Evolutionary conservation across 805 yeast species (phyloP), one percentile per base, ranked within the genome.

Genomic region (Lipomyces orientalis): DNA sequence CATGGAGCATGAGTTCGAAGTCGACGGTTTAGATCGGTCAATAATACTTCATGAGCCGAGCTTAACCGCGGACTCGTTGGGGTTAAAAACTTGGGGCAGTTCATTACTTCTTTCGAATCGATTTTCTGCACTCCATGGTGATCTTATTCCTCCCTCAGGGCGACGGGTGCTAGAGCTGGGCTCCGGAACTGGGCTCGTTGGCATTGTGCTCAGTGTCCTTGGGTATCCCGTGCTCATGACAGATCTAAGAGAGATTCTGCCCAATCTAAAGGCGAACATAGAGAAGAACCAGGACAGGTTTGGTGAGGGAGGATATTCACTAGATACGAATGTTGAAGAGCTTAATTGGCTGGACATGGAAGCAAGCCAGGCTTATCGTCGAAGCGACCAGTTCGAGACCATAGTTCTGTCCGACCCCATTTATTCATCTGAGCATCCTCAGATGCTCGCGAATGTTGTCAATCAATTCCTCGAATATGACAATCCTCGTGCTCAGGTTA

Each of bases 1-100:
- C 29, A 83, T 89, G 72, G 79, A 83, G 1, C 80, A 98, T 58
- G 82, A 81, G 55, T 87, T 94, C 39, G 77, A 79, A 9, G 76
- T 91, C 1, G 79, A 80, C 0, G 78, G 73, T 71, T 0, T 73
- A 1, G 76, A 49, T 64, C 25, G 54, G 49, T n/a, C 64, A 7
- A 49, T 71, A 9, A 2, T 69, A n/a, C 54, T 94, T 35, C 82
- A 83, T 66, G 99, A 94, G 75, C 98, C 98, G 0, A 87, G 97
- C 0, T 80, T 94, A 68, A 91, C 97, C 0, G 85, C 87, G 51
- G 99, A 95, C 77, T 90, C 89, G 69, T 79, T 95, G 29, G 99
- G 99, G 0, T 82, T 92, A 76, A 92, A 94, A 70, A 94, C 99
- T 0, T 94, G 99, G 99, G 99, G 98, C 0, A 90, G 98, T 0